Percentiles rank a stretch among this genome's conserved stretches.
Conservation (phyloP, 2,329 filamentous ascomycete species). For the Metarhizium brunneum region DNA sequence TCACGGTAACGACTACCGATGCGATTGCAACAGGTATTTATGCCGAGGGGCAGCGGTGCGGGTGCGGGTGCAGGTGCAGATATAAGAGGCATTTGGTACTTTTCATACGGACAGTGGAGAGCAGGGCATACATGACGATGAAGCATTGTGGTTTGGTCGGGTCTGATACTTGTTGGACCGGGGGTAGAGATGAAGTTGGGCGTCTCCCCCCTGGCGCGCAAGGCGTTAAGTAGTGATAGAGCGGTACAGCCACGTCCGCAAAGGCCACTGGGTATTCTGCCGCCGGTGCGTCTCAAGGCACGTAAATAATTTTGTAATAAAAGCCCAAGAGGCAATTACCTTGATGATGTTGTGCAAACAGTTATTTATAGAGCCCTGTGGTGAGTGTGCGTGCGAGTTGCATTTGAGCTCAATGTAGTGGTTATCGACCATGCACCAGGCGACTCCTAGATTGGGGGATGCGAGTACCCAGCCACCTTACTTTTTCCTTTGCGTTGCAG, state of each 20-base stretch:
- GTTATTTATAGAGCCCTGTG: not conserved
- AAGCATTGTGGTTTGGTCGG: not conserved
- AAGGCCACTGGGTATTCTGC: not conserved
- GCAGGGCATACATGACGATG: not conserved
- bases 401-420: not conserved
- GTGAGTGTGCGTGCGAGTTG: not conserved
- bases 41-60: not conserved
- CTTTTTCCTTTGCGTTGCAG: not conserved
- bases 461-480: slow-evolving; percentile 6
- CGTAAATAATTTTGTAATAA: slow-evolving; percentile 3
- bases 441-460: not conserved
- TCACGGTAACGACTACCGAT: not conserved
- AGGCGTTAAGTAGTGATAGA: slow-evolving; percentile 18
- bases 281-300: slow-evolving; percentile 3
- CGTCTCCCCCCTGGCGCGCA: slow-evolving; percentile 3
- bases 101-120: not conserved
- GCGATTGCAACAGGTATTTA: not conserved
- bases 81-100: not conserved
- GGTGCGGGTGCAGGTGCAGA: too few species aligned
- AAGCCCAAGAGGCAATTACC: not conserved
- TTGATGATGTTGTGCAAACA: not conserved
- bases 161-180: not conserved
- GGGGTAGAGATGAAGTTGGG: not conserved
- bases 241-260: slow-evolving; percentile 13
- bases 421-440: slow-evolving; percentile 2